These are phyloP conservation scores for Tilletiopsis washingtonensis DNA, from an alignment of 1,284 basidiomycete species.

Conservation along the genomic window DNA sequence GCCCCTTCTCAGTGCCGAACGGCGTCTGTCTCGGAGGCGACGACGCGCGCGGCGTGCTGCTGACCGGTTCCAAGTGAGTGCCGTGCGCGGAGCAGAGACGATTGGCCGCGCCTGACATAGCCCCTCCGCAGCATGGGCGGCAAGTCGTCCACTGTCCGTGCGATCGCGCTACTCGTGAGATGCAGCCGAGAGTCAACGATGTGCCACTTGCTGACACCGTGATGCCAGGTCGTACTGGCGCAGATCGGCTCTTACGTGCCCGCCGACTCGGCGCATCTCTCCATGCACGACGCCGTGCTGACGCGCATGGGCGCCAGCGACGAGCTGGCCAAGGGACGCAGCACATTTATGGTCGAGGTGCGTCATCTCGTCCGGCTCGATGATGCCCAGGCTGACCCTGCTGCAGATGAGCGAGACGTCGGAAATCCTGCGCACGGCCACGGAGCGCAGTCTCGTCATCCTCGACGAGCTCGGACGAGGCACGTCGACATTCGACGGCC, in stretches of 20 bases:
- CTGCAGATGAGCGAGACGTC: constrained; percentile 74
- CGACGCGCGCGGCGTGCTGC: constrained; percentile 15
- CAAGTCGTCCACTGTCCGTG: constrained; percentile 58
- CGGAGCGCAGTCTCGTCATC: constrained; percentile 57
- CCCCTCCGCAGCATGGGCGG: no score
- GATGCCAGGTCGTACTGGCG: constrained; percentile 46
- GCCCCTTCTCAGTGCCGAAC: constrained; percentile 25
- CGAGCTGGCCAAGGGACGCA: constrained; percentile 71
- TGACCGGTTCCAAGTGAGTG: constrained; percentile 47
- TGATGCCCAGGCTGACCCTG: no score
- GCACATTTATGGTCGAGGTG: constrained; percentile 94
- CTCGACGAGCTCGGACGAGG: constrained; percentile 47
- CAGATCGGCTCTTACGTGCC: constrained; percentile 58
- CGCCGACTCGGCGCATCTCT: constrained; percentile 62
- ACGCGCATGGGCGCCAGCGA: constrained; percentile 81
- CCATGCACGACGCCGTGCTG: constrained; percentile 72
- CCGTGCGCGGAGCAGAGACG: no score
- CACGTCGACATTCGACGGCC: constrained; percentile 45
- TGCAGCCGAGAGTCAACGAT: no score
- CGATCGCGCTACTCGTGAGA: constrained; percentile 27
- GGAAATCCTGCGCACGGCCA: constrained; percentile 60
- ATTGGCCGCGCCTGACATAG: no score
- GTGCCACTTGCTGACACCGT: background rate
- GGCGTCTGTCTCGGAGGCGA: constrained; percentile 19
- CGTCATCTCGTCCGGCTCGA: no score